phyloP scores from a whole-genome alignment of 2,329 filamentous ascomycete genomes.

The Hawksworthiomyces lignivorus region DNA sequence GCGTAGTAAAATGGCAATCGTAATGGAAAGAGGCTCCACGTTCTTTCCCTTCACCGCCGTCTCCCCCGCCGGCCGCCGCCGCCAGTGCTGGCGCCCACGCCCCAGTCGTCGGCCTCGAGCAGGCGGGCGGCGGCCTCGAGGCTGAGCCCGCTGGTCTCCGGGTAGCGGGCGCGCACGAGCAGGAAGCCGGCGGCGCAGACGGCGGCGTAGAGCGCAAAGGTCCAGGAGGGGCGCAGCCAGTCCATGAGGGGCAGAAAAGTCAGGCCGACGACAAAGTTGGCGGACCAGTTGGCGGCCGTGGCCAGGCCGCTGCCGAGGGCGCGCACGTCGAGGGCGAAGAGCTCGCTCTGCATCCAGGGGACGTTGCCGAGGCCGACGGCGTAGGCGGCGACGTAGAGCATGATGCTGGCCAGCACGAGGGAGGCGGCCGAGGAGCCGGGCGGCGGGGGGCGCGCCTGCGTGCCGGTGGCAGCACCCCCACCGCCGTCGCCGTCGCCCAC shows the following conservation, averaged over 20 bases:
- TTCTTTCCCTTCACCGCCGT: background rate
- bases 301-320: slow-evolving; percentile 64
- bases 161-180: slow-evolving; percentile 67
- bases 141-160: slow-evolving; percentile 74
- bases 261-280: slow-evolving; percentile 78
- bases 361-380: slow-evolving; percentile 85
- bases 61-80: background rate
- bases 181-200: slow-evolving; percentile 64
- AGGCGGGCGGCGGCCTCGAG: slow-evolving; percentile 72
- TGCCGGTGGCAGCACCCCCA: background rate
- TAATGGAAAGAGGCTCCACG: too few relatives aligned
- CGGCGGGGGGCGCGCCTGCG: slow-evolving; percentile 10
- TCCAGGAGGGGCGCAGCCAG: slow-evolving; percentile 60
- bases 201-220: slow-evolving; percentile 71
- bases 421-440: slow-evolving; percentile 26
- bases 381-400: slow-evolving; percentile 78
- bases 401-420: slow-evolving; percentile 65
- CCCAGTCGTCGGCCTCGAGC: slow-evolving; percentile 67
- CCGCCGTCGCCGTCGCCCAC: background rate
- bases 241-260: slow-evolving; percentile 89
- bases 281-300: slow-evolving; percentile 78
- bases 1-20: too few relatives aligned
- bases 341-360: slow-evolving; percentile 92
- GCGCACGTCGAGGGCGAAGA: slow-evolving; percentile 72
- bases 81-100: slow-evolving; percentile 36